phyloP scores from a whole-genome alignment of 306 rosid species.

The Prosopis cineraria region DNA sequence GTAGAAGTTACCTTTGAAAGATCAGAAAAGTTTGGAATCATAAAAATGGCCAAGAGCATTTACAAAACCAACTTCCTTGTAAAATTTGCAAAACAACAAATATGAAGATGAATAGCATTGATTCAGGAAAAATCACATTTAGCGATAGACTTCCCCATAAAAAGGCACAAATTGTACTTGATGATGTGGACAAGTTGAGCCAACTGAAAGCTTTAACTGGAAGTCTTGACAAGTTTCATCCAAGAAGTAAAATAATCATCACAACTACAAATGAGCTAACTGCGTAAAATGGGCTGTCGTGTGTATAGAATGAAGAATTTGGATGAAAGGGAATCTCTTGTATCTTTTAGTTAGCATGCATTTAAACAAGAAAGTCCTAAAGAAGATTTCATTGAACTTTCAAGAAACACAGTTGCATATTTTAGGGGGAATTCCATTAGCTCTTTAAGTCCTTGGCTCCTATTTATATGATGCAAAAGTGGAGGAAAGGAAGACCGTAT shows the following conservation, averaged over 20 bases:
- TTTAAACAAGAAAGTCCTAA: background rate
- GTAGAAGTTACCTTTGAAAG: too few species aligned
- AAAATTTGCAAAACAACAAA: background rate
- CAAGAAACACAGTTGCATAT: background rate
- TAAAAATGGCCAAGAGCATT: background rate
- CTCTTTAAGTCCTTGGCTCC: background rate
- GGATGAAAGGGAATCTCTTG: too few species aligned
- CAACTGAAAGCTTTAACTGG: too few species aligned
- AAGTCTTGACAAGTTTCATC: too few species aligned
- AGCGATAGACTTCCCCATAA: background rate
- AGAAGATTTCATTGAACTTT: background rate
- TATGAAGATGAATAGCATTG: slow-evolving; percentile 2
- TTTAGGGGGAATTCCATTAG: background rate
- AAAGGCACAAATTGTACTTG: slow-evolving; percentile 28
- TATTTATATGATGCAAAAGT: background rate
- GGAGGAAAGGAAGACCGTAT: background rate
- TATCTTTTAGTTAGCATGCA: too few species aligned
- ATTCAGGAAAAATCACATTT: background rate
- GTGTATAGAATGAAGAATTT: too few species aligned
- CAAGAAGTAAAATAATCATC: too few species aligned
- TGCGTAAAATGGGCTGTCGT: too few species aligned
- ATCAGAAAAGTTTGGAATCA: too few species aligned
- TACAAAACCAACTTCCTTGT: slow-evolving; percentile 16
- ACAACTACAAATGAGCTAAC: too few species aligned
- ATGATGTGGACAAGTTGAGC: background rate